Evolutionary conservation across 1,139 yeast genomes (phyloP), one percentile per base, ranked within the genome.

Genomic region (Geotrichum cucujoidarum): DNA sequence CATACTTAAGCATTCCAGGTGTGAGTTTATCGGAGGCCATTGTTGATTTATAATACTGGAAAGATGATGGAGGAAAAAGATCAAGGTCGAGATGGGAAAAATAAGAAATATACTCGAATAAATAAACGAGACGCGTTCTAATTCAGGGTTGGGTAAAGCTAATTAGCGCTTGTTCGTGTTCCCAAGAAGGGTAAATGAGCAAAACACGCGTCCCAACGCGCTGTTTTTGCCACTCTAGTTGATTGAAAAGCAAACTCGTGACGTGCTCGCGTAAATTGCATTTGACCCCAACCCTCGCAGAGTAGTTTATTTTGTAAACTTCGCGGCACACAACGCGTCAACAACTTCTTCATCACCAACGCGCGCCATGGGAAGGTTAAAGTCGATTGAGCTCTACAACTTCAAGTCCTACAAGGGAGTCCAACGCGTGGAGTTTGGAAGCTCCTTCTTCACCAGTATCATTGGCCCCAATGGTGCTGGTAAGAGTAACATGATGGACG

Each of bases 391-490:
- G 63, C 71, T 92, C 33, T 73, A 76, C 66, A 88, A 94, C 67
- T 92, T 92, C 78, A 92, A 92, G 69, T 89, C 97, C 2, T 92
- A 92, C 62, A 73, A 77, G 51, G 97, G 95, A 0, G 75, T 77
- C 0, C 75, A 88, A 20, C 72, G 75, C 8, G 79, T 92, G 18
- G 95, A 94, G 2, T 84, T 90, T 65, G 97, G 95, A 1, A 73
- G 80, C 5, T 78, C 95, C 1, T 76, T 76, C 55, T 92, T 94
- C 69, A 87, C 95, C 1, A 84, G 95, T 41, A 87, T 92, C 53
- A 86, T 94, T 51, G 99, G 99, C 1, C 97, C 98, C 14, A 94
- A 94, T 74, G 98, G 98, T 16, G 85, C 97, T 1, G 99, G 99
- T 13, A 92, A 92, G 69, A 86, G 95, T 42, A 92, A 92, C 61